phyloP scores from a whole-genome alignment of 768 basidiomycete species.

The Agaricus blazei region DNA sequence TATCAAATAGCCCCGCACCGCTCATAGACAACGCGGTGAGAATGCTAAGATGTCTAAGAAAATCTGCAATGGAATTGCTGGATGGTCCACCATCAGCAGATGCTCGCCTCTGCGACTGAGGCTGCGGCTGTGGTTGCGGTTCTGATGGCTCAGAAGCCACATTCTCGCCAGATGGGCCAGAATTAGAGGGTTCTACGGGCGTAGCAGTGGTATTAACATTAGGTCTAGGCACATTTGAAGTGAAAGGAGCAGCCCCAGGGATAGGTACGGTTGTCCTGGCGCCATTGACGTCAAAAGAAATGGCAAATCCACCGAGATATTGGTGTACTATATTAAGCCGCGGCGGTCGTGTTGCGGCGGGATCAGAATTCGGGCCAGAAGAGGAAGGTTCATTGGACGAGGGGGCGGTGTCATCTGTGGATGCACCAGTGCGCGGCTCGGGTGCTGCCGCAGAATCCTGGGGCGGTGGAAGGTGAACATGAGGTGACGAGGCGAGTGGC shows the following conservation, averaged over 20 bases:
- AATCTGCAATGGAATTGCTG: conserved; percentile 2
- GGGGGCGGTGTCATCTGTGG: neutral
- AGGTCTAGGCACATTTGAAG: neutral
- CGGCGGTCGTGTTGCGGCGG: neutral
- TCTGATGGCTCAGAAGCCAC: neutral
- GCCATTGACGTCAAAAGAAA: conserved; percentile 11
- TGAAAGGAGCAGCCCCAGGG: neutral
- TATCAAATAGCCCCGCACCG: neutral
- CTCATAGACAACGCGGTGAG: neutral
- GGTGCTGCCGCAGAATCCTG: neutral
- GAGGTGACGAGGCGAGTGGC: conserved; percentile 1
- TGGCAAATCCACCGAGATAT: conserved; percentile 14
- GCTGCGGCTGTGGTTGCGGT: conserved; percentile 1
- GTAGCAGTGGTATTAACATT: neutral
- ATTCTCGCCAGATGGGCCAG: neutral
- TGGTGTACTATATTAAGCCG: neutral
- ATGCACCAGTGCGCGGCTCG: no score
- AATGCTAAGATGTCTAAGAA: neutral
- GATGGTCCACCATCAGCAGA: neutral
- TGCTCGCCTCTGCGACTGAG: neutral
- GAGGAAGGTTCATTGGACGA: neutral
- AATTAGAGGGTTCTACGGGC: neutral
- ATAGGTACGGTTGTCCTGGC: neutral
- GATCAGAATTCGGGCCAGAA: neutral
- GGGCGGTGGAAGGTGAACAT: neutral